These are phyloP conservation scores for Breynia disticha DNA, from an alignment of 441 rosid genomes.

Conservation along the genomic window DNA sequence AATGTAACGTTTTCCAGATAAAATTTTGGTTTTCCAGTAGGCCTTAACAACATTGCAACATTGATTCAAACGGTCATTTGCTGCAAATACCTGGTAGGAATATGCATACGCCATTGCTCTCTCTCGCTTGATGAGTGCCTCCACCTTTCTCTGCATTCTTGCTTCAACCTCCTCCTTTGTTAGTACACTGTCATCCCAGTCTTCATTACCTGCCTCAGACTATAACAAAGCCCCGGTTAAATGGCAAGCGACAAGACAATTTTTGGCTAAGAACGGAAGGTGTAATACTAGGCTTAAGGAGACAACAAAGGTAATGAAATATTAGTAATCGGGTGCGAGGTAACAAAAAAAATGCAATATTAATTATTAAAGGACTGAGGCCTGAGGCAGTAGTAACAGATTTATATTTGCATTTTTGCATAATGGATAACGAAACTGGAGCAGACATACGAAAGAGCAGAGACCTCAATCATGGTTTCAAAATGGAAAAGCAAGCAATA, in stretches of 20 bases:
- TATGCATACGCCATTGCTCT: constrained; percentile 85
- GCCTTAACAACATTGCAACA: no score
- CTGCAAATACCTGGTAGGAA: constrained; percentile 64
- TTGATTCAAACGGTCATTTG: no score
- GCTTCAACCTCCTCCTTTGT: constrained; percentile 71
- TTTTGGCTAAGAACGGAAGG: no score
- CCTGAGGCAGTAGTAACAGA: neutral
- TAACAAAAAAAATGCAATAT: neutral
- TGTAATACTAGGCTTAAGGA: no score
- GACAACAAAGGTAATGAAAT: neutral
- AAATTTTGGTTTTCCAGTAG: neutral
- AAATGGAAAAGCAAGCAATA: neutral
- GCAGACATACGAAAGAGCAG: neutral
- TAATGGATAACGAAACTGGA: neutral
- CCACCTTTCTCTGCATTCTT: constrained; percentile 61
- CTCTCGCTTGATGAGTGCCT: constrained; percentile 74
- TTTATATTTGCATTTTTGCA: neutral
- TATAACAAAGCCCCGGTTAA: constrained; percentile 12
- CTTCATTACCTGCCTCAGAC: constrained; percentile 57
- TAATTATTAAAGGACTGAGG: neutral
- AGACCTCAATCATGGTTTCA: neutral
- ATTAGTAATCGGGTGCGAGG: neutral
- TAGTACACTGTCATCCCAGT: constrained; percentile 82
- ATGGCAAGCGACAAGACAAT: no score
- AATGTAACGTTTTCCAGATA: neutral